These are phyloP conservation scores for Bimuria novae-zelandiae DNA, from an alignment of 2,329 filamentous ascomycete genomes.

Conservation along the genomic window DNA sequence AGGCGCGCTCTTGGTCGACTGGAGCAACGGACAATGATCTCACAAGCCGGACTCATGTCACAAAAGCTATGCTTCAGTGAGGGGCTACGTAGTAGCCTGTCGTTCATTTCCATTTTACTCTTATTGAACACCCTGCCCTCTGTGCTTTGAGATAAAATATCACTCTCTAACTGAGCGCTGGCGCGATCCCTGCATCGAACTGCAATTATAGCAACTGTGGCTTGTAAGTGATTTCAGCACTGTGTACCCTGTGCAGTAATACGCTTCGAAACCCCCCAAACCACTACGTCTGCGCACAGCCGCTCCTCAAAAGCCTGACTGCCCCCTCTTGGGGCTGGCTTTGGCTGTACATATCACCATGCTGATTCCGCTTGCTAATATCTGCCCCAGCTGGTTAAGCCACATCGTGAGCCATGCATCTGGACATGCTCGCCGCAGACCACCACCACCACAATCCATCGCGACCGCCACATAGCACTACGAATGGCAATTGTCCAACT, in stretches of 20 bases:
- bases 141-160: neutral
- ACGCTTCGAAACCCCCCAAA: neutral
- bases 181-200: constrained; percentile 6
- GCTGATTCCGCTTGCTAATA: constrained; percentile 13
- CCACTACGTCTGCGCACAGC: neutral
- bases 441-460: constrained; percentile 25
- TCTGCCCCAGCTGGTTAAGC: constrained; percentile 24
- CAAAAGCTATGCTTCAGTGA: neutral
- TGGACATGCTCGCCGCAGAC: constrained; percentile 46
- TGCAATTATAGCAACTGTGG: constrained; percentile 5
- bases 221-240: constrained; percentile 8
- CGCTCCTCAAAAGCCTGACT: constrained; percentile 6
- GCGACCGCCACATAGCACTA: constrained; percentile 21
- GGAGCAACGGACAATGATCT: constrained; percentile 7
- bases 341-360: constrained; percentile 3
- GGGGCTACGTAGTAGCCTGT: neutral
- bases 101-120: neutral
- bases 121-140: neutral
- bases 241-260: neutral
- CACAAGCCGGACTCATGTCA: constrained; percentile 1
- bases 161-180: neutral
- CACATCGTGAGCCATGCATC: constrained; percentile 33
- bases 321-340: neutral
- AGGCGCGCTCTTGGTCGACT: neutral
- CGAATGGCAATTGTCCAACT: constrained; percentile 29